These are phyloP conservation scores for Protomyces lactucae-debilis DNA, from an alignment of 1,139 yeast species.

Conservation along the genomic window DNA sequence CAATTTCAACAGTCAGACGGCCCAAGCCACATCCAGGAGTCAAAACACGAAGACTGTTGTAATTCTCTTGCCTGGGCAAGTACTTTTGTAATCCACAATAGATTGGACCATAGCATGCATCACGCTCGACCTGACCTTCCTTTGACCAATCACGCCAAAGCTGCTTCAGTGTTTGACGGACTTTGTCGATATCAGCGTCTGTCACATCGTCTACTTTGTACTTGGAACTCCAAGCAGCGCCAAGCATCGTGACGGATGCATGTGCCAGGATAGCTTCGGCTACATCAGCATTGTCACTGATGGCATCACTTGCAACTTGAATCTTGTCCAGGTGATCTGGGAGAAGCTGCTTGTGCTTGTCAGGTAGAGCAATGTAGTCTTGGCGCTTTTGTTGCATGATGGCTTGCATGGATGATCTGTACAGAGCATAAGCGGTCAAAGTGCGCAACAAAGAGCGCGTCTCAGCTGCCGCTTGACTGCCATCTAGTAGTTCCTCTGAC, in stretches of 20 bases:
- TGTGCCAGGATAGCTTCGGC: conserved; percentile 8
- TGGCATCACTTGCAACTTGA: conserved; percentile 7
- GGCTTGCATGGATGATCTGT: conserved; percentile 21
- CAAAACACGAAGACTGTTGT: conserved; percentile 45
- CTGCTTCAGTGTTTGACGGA: conserved; percentile 58
- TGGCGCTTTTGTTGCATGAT: conserved; percentile 4
- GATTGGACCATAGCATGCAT: conserved; percentile 46
- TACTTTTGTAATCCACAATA: too few species aligned
- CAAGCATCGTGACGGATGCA: conserved; percentile 5
- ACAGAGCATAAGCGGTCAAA: conserved; percentile 12
- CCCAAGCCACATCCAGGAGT: conserved; percentile 87
- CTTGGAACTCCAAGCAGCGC: not conserved
- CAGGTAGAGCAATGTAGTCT: conserved; percentile 3
- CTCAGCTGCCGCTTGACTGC: not conserved
- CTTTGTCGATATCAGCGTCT: conserved; percentile 50
- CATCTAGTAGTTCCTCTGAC: not conserved
- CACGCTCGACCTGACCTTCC: conserved; percentile 30
- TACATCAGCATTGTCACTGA: conserved; percentile 1
- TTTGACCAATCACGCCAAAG: conserved; percentile 63
- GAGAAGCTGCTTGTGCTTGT: conserved; percentile 7
- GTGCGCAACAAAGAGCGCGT: conserved; percentile 3
- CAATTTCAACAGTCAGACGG: conserved; percentile 67
- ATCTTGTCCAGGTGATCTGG: conserved; percentile 4
- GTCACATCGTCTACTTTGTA: not conserved
- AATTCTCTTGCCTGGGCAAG: conserved; percentile 34